Evolutionary conservation across 2,329 filamentous ascomycete species (phyloP).

Genomic region (Xylaria sp.): DNA sequence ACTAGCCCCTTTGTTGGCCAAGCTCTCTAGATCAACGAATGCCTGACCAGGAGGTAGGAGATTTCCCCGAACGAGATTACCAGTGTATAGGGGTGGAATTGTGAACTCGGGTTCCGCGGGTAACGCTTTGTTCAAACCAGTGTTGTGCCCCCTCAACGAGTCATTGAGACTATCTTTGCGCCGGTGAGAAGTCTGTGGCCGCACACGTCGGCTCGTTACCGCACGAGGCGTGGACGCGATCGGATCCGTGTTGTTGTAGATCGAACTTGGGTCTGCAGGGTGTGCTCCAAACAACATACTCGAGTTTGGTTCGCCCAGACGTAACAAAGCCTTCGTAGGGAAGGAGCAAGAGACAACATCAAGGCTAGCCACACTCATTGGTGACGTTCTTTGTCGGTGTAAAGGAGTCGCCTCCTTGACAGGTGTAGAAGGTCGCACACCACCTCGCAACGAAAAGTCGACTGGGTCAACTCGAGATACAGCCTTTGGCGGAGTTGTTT

Average conservation of each 20-base stretch:
- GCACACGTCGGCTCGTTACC: conserved; percentile 53
- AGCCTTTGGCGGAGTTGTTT: conserved; percentile 43
- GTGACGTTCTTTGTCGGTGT: conserved; percentile 43
- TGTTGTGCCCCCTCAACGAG: conserved; percentile 65
- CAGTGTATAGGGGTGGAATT: conserved; percentile 50
- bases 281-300: conserved; percentile 47
- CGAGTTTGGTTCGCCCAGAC: conserved; percentile 36
- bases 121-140: conserved; percentile 42
- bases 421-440: conserved; percentile 44
- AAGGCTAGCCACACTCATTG: conserved; percentile 53
- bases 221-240: conserved; percentile 55
- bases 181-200: conserved; percentile 61
- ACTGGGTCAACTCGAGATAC: conserved; percentile 43
- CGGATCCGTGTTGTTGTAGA: conserved; percentile 43
- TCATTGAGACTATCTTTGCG: conserved; percentile 85
- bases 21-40: conserved; percentile 63
- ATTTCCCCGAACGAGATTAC: conserved; percentile 82
- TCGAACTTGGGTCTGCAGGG: conserved; percentile 48
- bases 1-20: conserved; percentile 43
- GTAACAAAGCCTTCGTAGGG: conserved; percentile 45
- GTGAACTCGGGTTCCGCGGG: conserved; percentile 54
- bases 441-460: conserved; percentile 41
- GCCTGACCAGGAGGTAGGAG: conserved; percentile 77
- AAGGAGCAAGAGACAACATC: conserved; percentile 61
- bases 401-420: conserved; percentile 33